Percentiles rank a stretch among this genome's conserved stretches.
Conservation (phyloP, 208 protist genomes). For the Trypanosoma theileri region DNA sequence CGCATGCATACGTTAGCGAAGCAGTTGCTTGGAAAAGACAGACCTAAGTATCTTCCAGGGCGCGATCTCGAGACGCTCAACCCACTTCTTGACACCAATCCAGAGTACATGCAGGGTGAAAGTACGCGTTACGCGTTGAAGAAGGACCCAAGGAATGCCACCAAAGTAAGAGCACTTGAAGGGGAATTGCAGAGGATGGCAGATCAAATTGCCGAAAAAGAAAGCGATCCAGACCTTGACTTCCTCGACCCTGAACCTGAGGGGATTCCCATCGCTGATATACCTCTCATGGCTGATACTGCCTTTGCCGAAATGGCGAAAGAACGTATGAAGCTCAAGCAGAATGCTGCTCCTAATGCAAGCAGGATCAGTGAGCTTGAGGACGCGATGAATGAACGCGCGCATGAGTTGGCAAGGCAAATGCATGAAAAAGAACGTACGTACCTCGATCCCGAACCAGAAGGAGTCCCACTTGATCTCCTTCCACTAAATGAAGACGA, state of each 20-base stretch:
- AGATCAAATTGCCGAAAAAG: too few relatives aligned
- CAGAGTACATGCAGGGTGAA: slow-evolving; percentile 49
- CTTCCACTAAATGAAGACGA: slow-evolving; percentile 71
- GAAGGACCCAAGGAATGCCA: slow-evolving; percentile 61
- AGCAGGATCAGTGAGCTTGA: slow-evolving; percentile 66
- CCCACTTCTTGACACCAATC: slow-evolving; percentile 46
- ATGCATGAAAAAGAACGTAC: slow-evolving; percentile 57
- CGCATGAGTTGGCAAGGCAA: slow-evolving; percentile 44
- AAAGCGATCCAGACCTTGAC: too few relatives aligned
- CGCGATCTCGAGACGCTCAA: slow-evolving; percentile 46
- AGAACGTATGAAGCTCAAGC: slow-evolving; percentile 39
- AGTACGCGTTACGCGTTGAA: slow-evolving; percentile 52
- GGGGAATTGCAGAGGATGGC: slow-evolving; percentile 25
- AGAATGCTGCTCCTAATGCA: slow-evolving; percentile 55
- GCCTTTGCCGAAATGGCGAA: slow-evolving; percentile 48
- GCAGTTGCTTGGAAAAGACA: slow-evolving; percentile 52
- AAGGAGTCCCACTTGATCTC: slow-evolving; percentile 58
- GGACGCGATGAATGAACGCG: slow-evolving; percentile 64
- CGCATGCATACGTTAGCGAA: slow-evolving; percentile 29
- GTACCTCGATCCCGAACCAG: slow-evolving; percentile 62
- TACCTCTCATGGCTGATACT: slow-evolving; percentile 53
- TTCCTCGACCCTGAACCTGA: slow-evolving; percentile 22
- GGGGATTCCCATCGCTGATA: slow-evolving; percentile 61
- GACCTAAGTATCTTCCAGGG: slow-evolving; percentile 49
- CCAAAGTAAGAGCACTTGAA: slow-evolving; percentile 51